Percentiles rank a stretch among this genome's conserved stretches.
Conservation (phyloP, 1,139 yeast species). For the Blastobotrys petasosporus region DNA sequence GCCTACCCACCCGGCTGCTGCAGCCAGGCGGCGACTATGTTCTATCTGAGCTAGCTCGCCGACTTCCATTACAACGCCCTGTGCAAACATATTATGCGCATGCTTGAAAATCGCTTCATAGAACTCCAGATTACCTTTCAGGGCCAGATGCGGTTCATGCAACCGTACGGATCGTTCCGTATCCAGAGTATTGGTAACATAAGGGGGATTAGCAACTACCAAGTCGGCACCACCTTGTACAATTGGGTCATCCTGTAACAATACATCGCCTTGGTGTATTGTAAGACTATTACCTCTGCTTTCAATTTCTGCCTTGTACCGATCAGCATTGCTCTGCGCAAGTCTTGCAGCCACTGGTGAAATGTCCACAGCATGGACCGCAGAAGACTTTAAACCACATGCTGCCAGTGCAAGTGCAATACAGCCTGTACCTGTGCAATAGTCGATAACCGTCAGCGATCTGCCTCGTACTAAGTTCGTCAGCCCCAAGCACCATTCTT, state of each 20-base stretch:
- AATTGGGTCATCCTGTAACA: neutral
- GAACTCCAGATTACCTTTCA: constrained; percentile 70
- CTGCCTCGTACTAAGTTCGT: constrained; percentile 9
- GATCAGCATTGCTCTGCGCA: constrained; percentile 42
- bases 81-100: constrained; percentile 37
- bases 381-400: constrained; percentile 15
- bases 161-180: constrained; percentile 55
- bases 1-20: constrained; percentile 23
- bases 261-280: neutral
- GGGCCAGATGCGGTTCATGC: constrained; percentile 73
- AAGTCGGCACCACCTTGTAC: constrained; percentile 38
- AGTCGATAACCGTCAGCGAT: constrained; percentile 47
- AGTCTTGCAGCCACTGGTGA: constrained; percentile 49
- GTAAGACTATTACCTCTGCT: neutral
- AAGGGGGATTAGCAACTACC: constrained; percentile 84
- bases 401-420: constrained; percentile 49
- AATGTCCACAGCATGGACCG: constrained; percentile 53
- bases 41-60: constrained; percentile 36
- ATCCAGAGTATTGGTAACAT: constrained; percentile 44
- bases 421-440: constrained; percentile 92
- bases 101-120: constrained; percentile 50
- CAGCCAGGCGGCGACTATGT: constrained; percentile 16
- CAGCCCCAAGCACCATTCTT: constrained; percentile 68
- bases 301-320: constrained; percentile 10
- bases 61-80: constrained; percentile 44